Evolutionary conservation across 2,329 filamentous ascomycete species (phyloP).

Genomic region (Diaporthe sp.): DNA sequence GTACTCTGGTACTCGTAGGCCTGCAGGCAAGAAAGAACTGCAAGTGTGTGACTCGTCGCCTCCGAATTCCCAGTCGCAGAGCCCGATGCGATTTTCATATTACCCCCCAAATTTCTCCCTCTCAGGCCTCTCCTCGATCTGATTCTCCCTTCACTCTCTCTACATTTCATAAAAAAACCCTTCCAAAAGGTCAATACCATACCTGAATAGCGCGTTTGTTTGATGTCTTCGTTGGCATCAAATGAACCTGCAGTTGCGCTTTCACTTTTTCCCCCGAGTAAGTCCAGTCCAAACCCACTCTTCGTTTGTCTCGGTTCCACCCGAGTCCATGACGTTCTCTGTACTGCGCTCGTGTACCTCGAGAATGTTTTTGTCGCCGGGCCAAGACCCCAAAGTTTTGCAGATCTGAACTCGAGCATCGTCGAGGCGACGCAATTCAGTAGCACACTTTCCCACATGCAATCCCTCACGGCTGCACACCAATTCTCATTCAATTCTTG

Average conservation of each 20-base stretch:
- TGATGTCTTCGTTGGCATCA: conserved; percentile 89
- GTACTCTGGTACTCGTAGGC: background rate
- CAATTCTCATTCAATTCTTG: background rate
- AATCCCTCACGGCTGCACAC: background rate
- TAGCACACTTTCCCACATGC: background rate
- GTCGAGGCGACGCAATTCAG: background rate
- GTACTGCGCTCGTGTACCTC: conserved; percentile 5
- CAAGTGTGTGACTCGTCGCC: conserved; percentile 25
- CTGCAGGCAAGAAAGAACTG: background rate
- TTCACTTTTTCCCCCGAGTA: conserved; percentile 75
- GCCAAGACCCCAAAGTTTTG: background rate
- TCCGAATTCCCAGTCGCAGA: conserved; percentile 13
- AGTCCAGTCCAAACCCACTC: conserved; percentile 48
- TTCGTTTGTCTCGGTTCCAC: conserved; percentile 44
- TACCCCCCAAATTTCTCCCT: conserved; percentile 39
- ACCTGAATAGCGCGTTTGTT: conserved; percentile 83
- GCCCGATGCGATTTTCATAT: conserved; percentile 32
- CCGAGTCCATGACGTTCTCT: conserved; percentile 28
- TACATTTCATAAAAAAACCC: conserved; percentile 36
- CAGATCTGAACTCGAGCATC: background rate
- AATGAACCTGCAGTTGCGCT: conserved; percentile 94
- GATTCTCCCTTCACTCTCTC: background rate
- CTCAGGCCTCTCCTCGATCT: background rate
- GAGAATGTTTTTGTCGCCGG: conserved; percentile 7
- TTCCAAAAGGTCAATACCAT: conserved; percentile 42